Evolutionary conservation across 306 rosid genomes (phyloP).

Genomic region (Cercis canadensis): DNA sequence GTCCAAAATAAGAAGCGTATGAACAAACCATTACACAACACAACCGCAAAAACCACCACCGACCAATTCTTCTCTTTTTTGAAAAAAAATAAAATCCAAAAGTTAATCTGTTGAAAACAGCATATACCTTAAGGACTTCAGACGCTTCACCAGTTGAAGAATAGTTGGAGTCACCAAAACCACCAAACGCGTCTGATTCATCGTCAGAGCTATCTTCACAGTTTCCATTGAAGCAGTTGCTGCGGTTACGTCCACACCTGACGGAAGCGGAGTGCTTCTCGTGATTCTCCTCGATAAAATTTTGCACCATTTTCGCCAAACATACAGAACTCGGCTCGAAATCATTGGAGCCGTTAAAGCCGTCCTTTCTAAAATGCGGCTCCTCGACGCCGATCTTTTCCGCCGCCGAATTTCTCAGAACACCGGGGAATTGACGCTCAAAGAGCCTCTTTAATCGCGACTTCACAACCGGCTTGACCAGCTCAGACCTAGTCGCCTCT

Average conservation of each 20-base stretch:
- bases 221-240: constrained; percentile 74
- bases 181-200: constrained; percentile 49
- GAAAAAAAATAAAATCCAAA: not conserved
- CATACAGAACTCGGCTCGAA: constrained; percentile 80
- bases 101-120: not conserved
- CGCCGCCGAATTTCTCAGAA: constrained; percentile 47
- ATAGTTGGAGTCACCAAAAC: constrained; percentile 48
- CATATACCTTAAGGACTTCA: constrained; percentile 71
- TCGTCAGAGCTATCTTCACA: constrained; percentile 62
- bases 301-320: constrained; percentile 84
- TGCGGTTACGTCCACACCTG: constrained; percentile 63
- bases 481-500: constrained; percentile 50
- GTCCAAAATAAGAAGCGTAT: not conserved
- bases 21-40: not conserved
- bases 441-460: constrained; percentile 78
- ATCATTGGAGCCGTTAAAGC: constrained; percentile 39
- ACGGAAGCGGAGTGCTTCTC: constrained; percentile 57
- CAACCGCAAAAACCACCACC: not conserved
- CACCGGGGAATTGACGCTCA: constrained; percentile 75
- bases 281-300: constrained; percentile 75
- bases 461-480: constrained; percentile 69
- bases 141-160: constrained; percentile 57
- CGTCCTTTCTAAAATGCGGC: constrained; percentile 47
- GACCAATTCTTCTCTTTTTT: not conserved
- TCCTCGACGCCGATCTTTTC: constrained; percentile 57